Evolutionary conservation across 768 basidiomycete species (phyloP), one percentile per base, ranked within the genome.

Genomic region (Tricholoma furcatifolium): DNA sequence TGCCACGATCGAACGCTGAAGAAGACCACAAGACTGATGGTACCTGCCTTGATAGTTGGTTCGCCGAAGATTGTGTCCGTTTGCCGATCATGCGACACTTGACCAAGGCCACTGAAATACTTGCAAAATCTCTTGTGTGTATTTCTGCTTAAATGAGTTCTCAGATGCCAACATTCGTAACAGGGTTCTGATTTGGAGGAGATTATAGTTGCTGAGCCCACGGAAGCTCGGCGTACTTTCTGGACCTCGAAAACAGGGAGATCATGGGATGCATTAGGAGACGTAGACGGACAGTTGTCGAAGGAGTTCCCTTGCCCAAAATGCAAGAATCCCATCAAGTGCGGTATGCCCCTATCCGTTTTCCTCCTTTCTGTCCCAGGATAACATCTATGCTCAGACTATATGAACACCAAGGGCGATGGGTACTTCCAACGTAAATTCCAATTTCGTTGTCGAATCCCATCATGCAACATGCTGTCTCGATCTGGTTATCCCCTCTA

Each of bases 371-470:
- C 15, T 20, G 23, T 35, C 8, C n/a, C 27, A 27, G 7, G 27
- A 27, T 38, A 34, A 47, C 21, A 20, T 27, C 2, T 6, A 2
- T 21, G 7, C 34, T 23, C 31, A 57, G 55, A 51, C 4, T 53
- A 46, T 11, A 49, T 57, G 44, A 66, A 62, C 24, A 8, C 42
- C 2, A 23, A 41, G 27, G 59, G 59, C 20, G 46, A 47, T 10
- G 59, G 59, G n/a, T 60, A 57, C 20, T 32, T 60, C 3, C 59
- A 60, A 35, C 47, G 43, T 12, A 27, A 47, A 21, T 60, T 60
- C 14, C 15, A 30, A 9, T 10, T 51, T 55, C 55, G 12, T 39
- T 62, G 68, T 54, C 9, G n/a, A 5, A 12, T 24, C 1, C 35
- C 38, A 2, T 12, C 51, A 9, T 44, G 43, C 23, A 31, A 4